Evolutionary conservation across 2,329 filamentous ascomycete genomes (phyloP), one percentile per base, ranked within the genome.

Genomic region (Daldinia sp.): DNA sequence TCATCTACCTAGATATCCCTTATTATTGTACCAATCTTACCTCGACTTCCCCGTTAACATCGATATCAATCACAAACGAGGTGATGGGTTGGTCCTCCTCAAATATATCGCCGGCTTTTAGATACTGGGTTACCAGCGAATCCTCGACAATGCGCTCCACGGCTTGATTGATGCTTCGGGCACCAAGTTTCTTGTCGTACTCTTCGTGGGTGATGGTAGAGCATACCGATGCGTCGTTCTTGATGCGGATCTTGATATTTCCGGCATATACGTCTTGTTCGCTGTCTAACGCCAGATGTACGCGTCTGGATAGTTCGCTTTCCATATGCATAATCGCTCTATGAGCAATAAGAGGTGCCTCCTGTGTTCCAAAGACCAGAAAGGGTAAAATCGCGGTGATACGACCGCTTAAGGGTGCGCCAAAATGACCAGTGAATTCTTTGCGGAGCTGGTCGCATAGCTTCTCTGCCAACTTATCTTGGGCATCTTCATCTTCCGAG

Each of bases 131-230:
- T 4, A 62, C 41, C 17, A 66, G 55, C 39, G 57, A 48, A 21
- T 62, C 58, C 27, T 52, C 9, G 21, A 66, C 35, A 8, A 35
- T 25, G 17, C 58, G 11, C 19, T 64, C 61, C 15, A 68, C 61
- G 1, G 49, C 61, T 17, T 29, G 50, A 10, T 25, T 23, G 32
- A 68, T 64, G 41, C 66, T 68, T 4, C 66, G 63, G 8, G 66
- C 66, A 15, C 66, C 66, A 7, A 43, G 55, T 51, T 66, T 35
- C 43, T 55, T 58, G n/a, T 50, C 55, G n/a, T 68, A 68, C 15
- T 59, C 51, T 3, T 66, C 63, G 3, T 41, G 13, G n/a, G 58
- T 52, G 34, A 68, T 60, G 2, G 32, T 39, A 3, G 61, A 58
- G 55, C 57, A 68, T 8, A 68, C 55, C 4, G 41, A 41, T 9